Base-by-base conservation (phyloP, 139 green algal species). In the Gonium pectorale region DNA sequence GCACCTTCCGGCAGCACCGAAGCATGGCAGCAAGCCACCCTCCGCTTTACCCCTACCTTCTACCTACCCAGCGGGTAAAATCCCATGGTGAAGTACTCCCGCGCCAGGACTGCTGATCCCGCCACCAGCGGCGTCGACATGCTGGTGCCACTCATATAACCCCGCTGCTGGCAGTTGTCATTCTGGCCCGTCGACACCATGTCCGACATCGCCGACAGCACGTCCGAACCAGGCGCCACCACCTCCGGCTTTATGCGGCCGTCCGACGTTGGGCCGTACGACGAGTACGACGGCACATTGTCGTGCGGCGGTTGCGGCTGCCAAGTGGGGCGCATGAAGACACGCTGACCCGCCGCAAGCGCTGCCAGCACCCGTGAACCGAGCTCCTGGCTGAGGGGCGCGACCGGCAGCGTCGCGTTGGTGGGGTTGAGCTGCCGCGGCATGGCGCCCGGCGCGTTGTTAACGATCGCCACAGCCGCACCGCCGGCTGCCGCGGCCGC, bases 221-320 rank as follows among this genome's bases (percentile, higher is more conserved):
- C 66, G 22, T 22, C 33, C 22, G 37, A 19, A 19, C 95, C 95
- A 8, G 95, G 95, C 1, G 93, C 93, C 1, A 97, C 86, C 19
- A 98, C 33, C 70, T 98, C 95, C 9, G 95, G 95, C 84, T 98
- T 98, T 51, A 95, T 88, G 29, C 95, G 85, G 37, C 88, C 88
- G 81, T 98, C 95, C 4, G 37, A 31, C 0, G 94, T 95, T 29
- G 94, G 94, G 5, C 94, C 94, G 29, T 87, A 90, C 35, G 75
- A 90, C 0, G 86, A 91, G 63, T 91, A 95, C 31, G 77, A 66
- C 0, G 92, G 90, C 66, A 95, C 80, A 74, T 90, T 90, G 26
- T 93, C 90, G 37, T 91, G 96, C 26, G 84, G 51, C 29, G 80
- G 66, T 67, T 90, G 77, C 54, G 89, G 83, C 41, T 67, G 7